Evolutionary conservation across 805 yeast genomes (phyloP).

Genomic region (Kuraishia ogatae): DNA sequence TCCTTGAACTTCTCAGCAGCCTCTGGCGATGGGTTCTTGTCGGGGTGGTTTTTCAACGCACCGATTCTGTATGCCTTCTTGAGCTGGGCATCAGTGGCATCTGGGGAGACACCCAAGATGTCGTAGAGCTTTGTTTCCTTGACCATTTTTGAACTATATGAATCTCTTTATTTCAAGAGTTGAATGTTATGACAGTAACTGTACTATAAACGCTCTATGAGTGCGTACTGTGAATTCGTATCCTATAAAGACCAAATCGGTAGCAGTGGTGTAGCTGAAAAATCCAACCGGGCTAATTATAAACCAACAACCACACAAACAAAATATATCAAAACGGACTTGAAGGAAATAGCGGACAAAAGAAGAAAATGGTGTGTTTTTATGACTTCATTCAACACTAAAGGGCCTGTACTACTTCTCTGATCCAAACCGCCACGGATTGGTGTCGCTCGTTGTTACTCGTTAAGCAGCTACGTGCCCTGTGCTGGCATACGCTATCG

Average conservation of each 20-base stretch:
- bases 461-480: not conserved
- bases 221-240: not conserved
- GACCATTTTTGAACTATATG: constrained; percentile 42
- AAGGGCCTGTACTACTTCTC: not conserved
- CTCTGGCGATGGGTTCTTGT: constrained; percentile 76
- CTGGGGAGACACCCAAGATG: constrained; percentile 59
- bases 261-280: not conserved
- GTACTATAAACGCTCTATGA: not conserved
- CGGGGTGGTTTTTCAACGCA: constrained; percentile 79
- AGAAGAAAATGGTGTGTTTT: too few species aligned
- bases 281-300: not conserved
- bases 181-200: not conserved
- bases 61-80: constrained; percentile 78
- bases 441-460: not conserved
- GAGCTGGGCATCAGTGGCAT: constrained; percentile 62
- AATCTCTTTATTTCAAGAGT: not conserved
- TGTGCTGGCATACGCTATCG: not conserved
- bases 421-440: not conserved
- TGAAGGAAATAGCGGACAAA: too few species aligned
- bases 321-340: too few species aligned
- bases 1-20: constrained; percentile 96
- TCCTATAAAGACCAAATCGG: not conserved
- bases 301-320: not conserved
- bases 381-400: too few species aligned
- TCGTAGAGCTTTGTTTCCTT: constrained; percentile 77